phyloP scores from a whole-genome alignment of 768 basidiomycete species.

The Suillus variegatus region DNA sequence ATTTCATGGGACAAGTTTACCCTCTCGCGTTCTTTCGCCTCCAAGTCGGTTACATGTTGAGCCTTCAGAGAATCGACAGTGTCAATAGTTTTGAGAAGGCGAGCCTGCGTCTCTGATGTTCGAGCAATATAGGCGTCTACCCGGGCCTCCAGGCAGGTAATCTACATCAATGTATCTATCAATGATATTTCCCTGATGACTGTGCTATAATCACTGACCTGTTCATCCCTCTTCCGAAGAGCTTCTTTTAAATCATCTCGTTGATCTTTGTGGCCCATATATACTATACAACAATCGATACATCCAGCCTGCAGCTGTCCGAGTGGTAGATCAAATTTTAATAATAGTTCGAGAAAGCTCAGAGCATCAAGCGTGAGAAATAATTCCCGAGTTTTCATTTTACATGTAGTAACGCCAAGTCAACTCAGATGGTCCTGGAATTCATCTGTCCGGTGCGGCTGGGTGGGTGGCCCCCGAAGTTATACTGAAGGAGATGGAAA shows the following conservation, averaged over 20 bases:
- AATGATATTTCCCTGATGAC: background rate
- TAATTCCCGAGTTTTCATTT: background rate
- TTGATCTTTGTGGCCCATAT: conserved; percentile 27
- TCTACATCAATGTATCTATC: conserved; percentile 19
- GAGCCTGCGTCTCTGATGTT: conserved; percentile 44
- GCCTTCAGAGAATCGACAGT: conserved; percentile 45
- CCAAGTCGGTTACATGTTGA: conserved; percentile 43
- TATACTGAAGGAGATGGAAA: too few species aligned
- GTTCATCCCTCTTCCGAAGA: conserved; percentile 28
- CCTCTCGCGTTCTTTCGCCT: conserved; percentile 32
- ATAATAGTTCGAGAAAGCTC: background rate
- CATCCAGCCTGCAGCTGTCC: conserved; percentile 8
- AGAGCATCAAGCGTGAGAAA: background rate
- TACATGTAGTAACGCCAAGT: too few species aligned
- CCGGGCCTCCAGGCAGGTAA: conserved; percentile 30
- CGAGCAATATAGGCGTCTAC: conserved; percentile 39
- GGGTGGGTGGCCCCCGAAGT: too few species aligned
- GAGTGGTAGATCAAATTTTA: background rate
- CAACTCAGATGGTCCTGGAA: too few species aligned
- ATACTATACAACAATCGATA: conserved; percentile 8
- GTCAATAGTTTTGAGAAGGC: conserved; percentile 51
- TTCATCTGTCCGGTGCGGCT: too few species aligned
- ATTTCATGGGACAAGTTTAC: conserved; percentile 39
- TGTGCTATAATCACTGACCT: conserved; percentile 17
- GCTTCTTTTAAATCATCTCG: conserved; percentile 20